These are phyloP conservation scores for Hygrophorus pudorinus DNA, from an alignment of 768 basidiomycete species.

Conservation along the genomic window DNA sequence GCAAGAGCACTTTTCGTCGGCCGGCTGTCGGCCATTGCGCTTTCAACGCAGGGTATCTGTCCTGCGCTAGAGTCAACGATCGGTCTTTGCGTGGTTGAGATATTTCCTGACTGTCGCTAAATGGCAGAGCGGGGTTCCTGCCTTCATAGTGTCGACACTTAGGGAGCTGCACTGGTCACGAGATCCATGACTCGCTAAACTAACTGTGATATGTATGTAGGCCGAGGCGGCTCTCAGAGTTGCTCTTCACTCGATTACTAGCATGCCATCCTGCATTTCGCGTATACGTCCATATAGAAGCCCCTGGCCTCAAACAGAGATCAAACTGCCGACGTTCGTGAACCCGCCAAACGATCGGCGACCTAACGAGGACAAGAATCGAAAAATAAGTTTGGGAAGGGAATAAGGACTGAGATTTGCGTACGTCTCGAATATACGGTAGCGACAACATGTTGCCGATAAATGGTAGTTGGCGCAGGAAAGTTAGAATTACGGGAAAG, in stretches of 20 bases:
- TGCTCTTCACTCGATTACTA: no score
- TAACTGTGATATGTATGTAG: no score
- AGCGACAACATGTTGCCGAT: constrained; percentile 79
- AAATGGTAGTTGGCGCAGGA: constrained; percentile 88
- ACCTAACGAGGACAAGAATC: no score
- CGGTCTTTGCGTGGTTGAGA: not conserved
- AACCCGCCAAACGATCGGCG: constrained; percentile 73
- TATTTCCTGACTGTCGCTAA: not conserved
- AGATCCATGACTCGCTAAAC: no score
- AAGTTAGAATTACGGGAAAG: constrained; percentile 97
- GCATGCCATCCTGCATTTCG: no score
- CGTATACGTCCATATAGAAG: not conserved
- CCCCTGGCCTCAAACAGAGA: not conserved
- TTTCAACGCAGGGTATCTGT: constrained; percentile 4
- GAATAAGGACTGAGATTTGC: not conserved
- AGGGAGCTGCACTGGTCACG: no score
- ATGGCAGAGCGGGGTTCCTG: not conserved
- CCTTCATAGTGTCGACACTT: not conserved
- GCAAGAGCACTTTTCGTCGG: constrained; percentile 7
- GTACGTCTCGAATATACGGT: constrained; percentile 78
- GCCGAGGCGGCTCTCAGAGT: no score
- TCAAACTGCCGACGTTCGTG: constrained; percentile 57
- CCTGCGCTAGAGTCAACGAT: not conserved
- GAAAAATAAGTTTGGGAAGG: not conserved
- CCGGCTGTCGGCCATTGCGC: constrained; percentile 6